Base-by-base conservation (phyloP, 768 basidiomycete genomes). In the Xerocomus brunneocitrinus region DNA sequence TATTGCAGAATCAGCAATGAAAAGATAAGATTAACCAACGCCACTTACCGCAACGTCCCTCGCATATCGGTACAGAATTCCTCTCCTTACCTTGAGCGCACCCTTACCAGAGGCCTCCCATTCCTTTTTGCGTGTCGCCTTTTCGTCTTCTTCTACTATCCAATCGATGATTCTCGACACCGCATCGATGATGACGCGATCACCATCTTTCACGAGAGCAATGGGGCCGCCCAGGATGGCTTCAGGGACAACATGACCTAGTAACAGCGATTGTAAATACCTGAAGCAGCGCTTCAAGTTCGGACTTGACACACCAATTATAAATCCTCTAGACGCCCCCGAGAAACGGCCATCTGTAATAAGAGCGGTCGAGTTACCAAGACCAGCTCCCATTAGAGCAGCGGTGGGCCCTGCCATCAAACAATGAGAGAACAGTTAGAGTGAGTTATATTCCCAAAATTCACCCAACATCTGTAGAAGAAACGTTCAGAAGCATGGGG, bases 301-400 rank as follows among this genome's bases (percentile, higher is more conserved):
- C 24, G 31, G 7, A n/a, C 14, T 36, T 22, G 10, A 55, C 69
- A 46, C 35, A 76, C 79, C 80, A 52, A 82, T 81, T 65, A 82
- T 80, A 67, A 83, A 84, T 7, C 83, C 83, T 40, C 79, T 74
- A 7, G 80, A 88, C 3, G 91, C 91, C 14, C 91, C 91, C 19
- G 87, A 89, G 77, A 94, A 94, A 16, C 91, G 82, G 46, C 91
- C 91, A 65, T 95, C 91, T 0, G 91, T 95, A 58, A 95, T 85
- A 47, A 95, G 76, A 1, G 88, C 88, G 3, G 88, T 90, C 31
- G 83, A 83, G 44, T 80, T 79, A 40, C 85, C 82, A 25, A 95
- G 75, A 27, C 91, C 91, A 44, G 90, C 90, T 22, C 91, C 91
- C 64, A 90, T 84, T 55, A 95, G 76, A 8, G 90, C 90, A 31